Conservation (phyloP, 2,329 filamentous ascomycete genomes). For the Aureobasidium sp. region DNA sequence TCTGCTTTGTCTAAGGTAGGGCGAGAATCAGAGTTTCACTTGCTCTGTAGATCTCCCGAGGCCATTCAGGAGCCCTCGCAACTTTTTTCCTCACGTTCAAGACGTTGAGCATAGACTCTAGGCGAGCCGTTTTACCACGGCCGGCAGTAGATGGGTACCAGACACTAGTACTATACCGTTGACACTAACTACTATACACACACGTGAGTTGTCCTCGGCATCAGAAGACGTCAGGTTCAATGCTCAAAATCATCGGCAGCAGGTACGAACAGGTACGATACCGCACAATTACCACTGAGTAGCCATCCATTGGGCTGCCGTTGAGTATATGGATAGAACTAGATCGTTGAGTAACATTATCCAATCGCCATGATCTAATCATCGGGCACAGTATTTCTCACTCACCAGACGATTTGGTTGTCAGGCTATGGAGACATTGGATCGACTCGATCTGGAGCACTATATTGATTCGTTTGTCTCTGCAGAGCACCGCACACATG, state of each 20-base stretch:
- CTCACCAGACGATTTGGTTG: too few species aligned
- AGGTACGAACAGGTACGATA: not conserved
- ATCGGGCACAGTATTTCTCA: not conserved
- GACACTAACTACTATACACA: slow-evolving; percentile 2
- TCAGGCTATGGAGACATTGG: not conserved
- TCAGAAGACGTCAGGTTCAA: not conserved
- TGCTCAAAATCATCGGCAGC: not conserved
- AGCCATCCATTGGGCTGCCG: not conserved
- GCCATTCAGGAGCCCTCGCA: not conserved
- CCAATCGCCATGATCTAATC: not conserved
- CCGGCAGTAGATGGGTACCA: not conserved
- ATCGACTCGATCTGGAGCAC: not conserved
- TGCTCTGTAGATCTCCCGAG: slow-evolving; percentile 4
- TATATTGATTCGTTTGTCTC: slow-evolving; percentile 2
- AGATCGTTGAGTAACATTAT: not conserved
- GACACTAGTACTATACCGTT: not conserved
- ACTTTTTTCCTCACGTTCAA: slow-evolving; percentile 1
- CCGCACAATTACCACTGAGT: not conserved
- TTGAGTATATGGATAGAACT: not conserved
- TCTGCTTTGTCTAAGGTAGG: not conserved
- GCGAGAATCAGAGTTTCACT: not conserved
- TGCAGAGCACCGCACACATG: not conserved
- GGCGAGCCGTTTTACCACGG: not conserved
- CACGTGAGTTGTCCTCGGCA: slow-evolving; percentile 6
- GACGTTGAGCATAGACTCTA: not conserved